Base-by-base conservation (phyloP, 2,329 filamentous ascomycete genomes). In the Metarhizium anisopliae region DNA sequence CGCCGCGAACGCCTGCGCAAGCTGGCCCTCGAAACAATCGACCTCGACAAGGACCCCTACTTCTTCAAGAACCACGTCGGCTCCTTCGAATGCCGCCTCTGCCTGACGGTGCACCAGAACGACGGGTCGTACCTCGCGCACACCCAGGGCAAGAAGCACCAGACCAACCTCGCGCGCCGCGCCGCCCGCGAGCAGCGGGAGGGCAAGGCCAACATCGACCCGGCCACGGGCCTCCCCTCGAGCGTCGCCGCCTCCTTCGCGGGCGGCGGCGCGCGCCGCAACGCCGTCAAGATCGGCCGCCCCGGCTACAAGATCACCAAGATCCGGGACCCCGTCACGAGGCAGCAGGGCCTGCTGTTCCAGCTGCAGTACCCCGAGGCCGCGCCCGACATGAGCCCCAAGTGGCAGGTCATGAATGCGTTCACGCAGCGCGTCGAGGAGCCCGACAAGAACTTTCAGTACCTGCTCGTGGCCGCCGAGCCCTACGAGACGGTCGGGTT, bases 1-100 rank as follows among this genome's bases (percentile, higher is more conserved):
- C 90, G 94, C 58, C 90, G 94, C 70, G 94, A 99, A 74, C 92
- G 94, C 60, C 87, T 99, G 43, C 91, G 93, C 72, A 96, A 96
- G 77, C 91, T 99, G 68, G 94, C 94, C 57, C 89, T 99, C 68
- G 94, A 99, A 76, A 95, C 91, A 55, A 99, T 99, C 79, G 93
- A 97, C 77, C 89, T 97, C 60, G 94, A 97, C 76, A 97, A 96
- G 76, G 94, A 99, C 76, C 94, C 94, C 0, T 99, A 97, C 82
- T 96, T 97, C 79, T 99, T 99, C 86, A 95, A 95, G 73, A 99
- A 99, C 79, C 93, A 99, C 74, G 90, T 97, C 66, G 94, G 94
- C 68, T 94, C 88, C 67, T 99, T 96, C 74, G 94, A 99, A 74
- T 99, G 94, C 72, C 89, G 94, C 35, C 87, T 99, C 45, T 99